Conservation (phyloP, 768 basidiomycete species). For the Sarcodon aspratus region DNA sequence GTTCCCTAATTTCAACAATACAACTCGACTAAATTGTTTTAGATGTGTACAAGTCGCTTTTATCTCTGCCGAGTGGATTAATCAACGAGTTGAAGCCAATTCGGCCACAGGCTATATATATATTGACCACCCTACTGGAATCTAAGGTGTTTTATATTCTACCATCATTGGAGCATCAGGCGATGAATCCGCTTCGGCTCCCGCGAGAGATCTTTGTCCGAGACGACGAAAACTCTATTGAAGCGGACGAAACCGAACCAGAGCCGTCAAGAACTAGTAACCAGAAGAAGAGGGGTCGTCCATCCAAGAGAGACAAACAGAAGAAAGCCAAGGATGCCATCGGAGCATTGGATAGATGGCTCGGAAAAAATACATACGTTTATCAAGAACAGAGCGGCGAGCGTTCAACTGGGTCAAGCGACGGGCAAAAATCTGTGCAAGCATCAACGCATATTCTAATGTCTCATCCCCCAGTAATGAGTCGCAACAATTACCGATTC, state of each 20-base stretch:
- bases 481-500: slow-evolving; percentile 26
- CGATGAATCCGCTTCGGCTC: slow-evolving; percentile 51
- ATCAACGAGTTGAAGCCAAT: slow-evolving; percentile 30
- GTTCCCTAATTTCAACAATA: neutral
- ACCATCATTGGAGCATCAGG: slow-evolving; percentile 27
- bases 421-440: neutral
- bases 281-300: slow-evolving; percentile 50
- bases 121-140: slow-evolving; percentile 36
- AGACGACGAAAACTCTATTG: slow-evolving; percentile 14
- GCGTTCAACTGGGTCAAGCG: neutral
- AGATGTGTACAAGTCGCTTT: slow-evolving; percentile 50
- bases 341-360: slow-evolving; percentile 36
- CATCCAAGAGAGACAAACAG: slow-evolving; percentile 46
- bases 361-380: slow-evolving; percentile 24
- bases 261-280: neutral
- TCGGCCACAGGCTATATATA: slow-evolving; percentile 35
- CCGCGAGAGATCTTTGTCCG: slow-evolving; percentile 57
- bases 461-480: slow-evolving; percentile 16
- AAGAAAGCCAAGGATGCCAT: slow-evolving; percentile 42
- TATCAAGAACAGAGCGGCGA: slow-evolving; percentile 5
- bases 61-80: slow-evolving; percentile 35
- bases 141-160: slow-evolving; percentile 47
- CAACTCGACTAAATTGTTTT: slow-evolving; percentile 1
- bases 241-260: neutral
- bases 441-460: slow-evolving; percentile 20